A percentile compares a stretch with the other conserved stretches of the same genome.
phyloP scores from a whole-genome alignment of 2,329 filamentous ascomycete species.

The Chrysoporthe cubensis region DNA sequence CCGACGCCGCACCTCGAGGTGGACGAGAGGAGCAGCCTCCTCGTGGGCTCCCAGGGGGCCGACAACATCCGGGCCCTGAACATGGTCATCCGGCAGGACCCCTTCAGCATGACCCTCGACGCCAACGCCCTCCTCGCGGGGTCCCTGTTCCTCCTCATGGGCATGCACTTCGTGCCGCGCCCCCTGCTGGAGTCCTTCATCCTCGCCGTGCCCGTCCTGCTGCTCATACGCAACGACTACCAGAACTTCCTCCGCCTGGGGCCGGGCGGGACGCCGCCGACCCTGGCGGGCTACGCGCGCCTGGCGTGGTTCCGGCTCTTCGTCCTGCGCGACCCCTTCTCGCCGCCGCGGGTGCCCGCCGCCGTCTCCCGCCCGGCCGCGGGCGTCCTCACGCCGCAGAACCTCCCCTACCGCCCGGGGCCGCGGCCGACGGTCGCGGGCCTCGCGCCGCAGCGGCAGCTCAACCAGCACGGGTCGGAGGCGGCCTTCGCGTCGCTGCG shows the following conservation, averaged over 20 bases:
- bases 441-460: constrained; percentile 81
- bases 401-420: constrained; percentile 65
- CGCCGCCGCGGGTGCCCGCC: constrained; percentile 49
- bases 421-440: constrained; percentile 70
- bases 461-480: constrained; percentile 64
- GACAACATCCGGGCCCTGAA: constrained; percentile 39
- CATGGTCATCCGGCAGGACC: constrained; percentile 52
- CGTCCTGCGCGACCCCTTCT: constrained; percentile 71
- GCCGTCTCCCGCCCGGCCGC: constrained; percentile 53
- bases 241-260: constrained; percentile 75
- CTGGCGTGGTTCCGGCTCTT: constrained; percentile 75
- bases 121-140: constrained; percentile 51
- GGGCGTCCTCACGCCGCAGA: constrained; percentile 59
- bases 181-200: constrained; percentile 55
- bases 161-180: constrained; percentile 56
- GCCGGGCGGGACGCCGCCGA: constrained; percentile 79
- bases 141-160: constrained; percentile 51
- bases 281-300: constrained; percentile 71
- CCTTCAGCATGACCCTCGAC: constrained; percentile 58
- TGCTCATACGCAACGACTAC: constrained; percentile 72
- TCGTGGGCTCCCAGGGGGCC: constrained; percentile 14
- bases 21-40: not conserved
- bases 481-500: constrained; percentile 61
- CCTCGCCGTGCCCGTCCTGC: constrained; percentile 49
- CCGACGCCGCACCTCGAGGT: constrained; percentile 3